phyloP scores from a whole-genome alignment of 495 filamentous ascomycete genomes.

The Aspergillus homomorphus region DNA sequence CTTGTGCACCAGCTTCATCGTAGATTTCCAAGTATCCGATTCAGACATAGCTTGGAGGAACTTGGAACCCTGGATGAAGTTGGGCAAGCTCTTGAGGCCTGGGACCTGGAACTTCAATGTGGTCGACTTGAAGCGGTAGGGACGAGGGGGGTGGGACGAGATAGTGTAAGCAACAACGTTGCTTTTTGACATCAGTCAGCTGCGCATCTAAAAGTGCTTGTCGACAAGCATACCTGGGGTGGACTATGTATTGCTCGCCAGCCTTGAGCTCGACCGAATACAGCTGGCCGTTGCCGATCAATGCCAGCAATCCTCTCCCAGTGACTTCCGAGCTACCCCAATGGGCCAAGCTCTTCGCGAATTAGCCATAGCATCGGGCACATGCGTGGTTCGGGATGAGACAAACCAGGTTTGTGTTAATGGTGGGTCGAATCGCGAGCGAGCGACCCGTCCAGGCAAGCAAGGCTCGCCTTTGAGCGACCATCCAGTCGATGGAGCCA shows the following conservation, averaged over 20 bases:
- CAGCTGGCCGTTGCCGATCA: slow-evolving; percentile 80
- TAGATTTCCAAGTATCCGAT: slow-evolving; percentile 64
- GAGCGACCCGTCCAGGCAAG: slow-evolving; percentile 96
- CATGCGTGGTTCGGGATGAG: not conserved
- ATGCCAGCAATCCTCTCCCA: slow-evolving; percentile 79
- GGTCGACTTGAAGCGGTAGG: slow-evolving; percentile 80
- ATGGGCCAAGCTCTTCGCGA: slow-evolving; percentile 65
- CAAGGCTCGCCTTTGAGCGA: slow-evolving; percentile 78
- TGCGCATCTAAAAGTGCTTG: not conserved
- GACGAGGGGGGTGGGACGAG: slow-evolving; percentile 65
- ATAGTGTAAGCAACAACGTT: slow-evolving; percentile 88
- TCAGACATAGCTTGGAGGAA: slow-evolving; percentile 69
- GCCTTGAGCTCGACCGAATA: slow-evolving; percentile 75
- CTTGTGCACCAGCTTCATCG: slow-evolving; percentile 57
- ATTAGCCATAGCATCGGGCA: slow-evolving; percentile 36
- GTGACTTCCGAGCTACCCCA: slow-evolving; percentile 89
- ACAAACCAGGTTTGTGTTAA: slow-evolving; percentile 68
- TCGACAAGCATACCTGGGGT: slow-evolving; percentile 59
- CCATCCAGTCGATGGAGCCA: slow-evolving; percentile 94
- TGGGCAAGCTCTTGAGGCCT: slow-evolving; percentile 48
- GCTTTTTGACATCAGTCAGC: slow-evolving; percentile 39
- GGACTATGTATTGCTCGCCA: slow-evolving; percentile 82
- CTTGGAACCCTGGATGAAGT: slow-evolving; percentile 56
- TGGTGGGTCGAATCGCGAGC: slow-evolving; percentile 66
- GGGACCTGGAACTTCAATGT: slow-evolving; percentile 78